Conservation (phyloP, 2,329 filamentous ascomycete species). For the Albifimbria verrucaria region DNA sequence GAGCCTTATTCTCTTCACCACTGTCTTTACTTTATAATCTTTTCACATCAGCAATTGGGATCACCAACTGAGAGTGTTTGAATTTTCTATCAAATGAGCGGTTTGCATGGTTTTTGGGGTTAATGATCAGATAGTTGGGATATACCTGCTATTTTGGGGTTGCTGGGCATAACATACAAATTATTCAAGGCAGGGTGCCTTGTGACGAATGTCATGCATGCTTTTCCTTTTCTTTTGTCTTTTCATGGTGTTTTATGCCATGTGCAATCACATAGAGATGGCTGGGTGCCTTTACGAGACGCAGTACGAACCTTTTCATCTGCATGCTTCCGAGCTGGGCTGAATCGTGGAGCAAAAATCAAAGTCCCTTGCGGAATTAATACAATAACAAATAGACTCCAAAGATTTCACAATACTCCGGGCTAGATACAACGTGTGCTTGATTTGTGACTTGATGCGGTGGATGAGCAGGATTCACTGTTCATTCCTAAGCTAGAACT, state of each 20-base stretch:
- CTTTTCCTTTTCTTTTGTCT: neutral
- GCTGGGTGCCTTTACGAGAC: no score
- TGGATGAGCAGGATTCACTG: neutral
- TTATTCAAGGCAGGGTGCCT: neutral
- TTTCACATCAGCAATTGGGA: no score
- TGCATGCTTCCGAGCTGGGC: neutral
- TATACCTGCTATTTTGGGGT: no score
- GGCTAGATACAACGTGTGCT: neutral
- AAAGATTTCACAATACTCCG: neutral
- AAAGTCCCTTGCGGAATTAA: neutral
- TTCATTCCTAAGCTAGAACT: neutral
- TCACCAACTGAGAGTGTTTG: no score
- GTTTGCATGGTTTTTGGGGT: no score
- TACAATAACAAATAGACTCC: neutral
- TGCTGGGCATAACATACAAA: no score
- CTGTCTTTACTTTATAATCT: no score
- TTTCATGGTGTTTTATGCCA: no score
- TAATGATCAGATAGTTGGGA: neutral
- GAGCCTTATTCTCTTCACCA: no score
- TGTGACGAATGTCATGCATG: neutral
- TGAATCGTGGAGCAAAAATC: neutral
- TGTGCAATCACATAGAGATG: no score
- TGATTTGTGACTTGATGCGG: neutral
- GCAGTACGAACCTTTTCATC: no score
- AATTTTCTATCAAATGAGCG: no score